These are phyloP conservation scores for Ambispora gerdemannii DNA, from an alignment of 192 early-diverging fungal species.

Conservation along the genomic window DNA sequence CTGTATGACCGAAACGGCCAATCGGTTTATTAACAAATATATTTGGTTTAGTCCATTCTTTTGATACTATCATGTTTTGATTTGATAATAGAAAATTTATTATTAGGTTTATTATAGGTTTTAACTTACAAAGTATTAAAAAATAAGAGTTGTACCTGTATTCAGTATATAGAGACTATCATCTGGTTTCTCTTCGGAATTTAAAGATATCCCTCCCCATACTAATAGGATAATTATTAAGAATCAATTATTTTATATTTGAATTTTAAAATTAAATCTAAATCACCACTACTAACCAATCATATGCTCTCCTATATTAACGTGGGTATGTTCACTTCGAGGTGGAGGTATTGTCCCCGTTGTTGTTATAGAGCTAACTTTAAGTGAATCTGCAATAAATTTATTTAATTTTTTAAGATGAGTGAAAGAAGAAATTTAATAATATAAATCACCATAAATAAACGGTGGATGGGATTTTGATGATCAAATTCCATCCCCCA, in stretches of 20 bases:
- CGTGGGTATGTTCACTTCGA: conserved; percentile 41
- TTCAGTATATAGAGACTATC: conserved; percentile 41
- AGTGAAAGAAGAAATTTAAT: background rate
- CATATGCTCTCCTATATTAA: conserved; percentile 45
- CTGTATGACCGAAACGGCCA: conserved; percentile 38
- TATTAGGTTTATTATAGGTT: background rate
- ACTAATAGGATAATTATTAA: conserved; percentile 30
- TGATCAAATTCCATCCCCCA: background rate
- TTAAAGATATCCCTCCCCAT: conserved; percentile 38
- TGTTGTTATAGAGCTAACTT: conserved; percentile 36
- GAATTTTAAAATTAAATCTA: background rate
- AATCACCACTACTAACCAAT: conserved; percentile 34
- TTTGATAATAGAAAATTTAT: background rate
- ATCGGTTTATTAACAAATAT: conserved; percentile 32
- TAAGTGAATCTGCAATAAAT: conserved; percentile 30
- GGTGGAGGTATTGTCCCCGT: conserved; percentile 43
- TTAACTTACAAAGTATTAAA: background rate
- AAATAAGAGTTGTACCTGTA: conserved; percentile 31
- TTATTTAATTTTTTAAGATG: background rate
- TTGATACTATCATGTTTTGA: conserved; percentile 28
- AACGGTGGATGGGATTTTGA: too few relatives aligned
- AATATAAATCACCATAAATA: background rate
- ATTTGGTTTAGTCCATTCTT: conserved; percentile 38
- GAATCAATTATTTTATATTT: background rate
- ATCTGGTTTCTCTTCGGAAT: conserved; percentile 36